Evolutionary conservation across 768 basidiomycete genomes (phyloP), one percentile per base, ranked within the genome.

Genomic region (Lepiota venenata): DNA sequence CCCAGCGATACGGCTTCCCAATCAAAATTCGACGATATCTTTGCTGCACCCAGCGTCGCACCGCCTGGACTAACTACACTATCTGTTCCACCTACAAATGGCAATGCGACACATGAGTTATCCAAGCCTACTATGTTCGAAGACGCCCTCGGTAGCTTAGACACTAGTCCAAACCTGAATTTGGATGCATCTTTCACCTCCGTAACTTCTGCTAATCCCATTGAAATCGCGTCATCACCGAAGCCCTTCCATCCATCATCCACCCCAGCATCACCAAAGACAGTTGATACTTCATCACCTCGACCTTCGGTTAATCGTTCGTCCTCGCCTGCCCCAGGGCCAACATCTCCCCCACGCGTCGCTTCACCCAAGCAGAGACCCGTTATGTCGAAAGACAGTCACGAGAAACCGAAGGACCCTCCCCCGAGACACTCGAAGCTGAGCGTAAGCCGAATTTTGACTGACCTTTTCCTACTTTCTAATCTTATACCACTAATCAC

Each of bases 341-440:
- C 66, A 4, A 68, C 63, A 42, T 81, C 82, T 22, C 79, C 78
- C 8, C 74, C 78, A 10, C 82, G 83, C 10, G 63, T 73, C 18
- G 76, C 64, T n/a, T 74, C 87, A 20, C 83, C 88, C 0, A 84
- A 79, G 63, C 71, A 74, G 16, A 81, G 86, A 21, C 69, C 77
- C 6, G 83, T 83, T 7, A 85, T 83, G 0, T 81, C 79, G 12
- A 84, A 83, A 56, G 83, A 84, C 47, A 69, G 66, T 2, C 75
- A 79, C 8, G 83, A 84, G 55, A 85, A 83, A 60, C 65, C 67
- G 49, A 84, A 83, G 63, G 81, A 85, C 12, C 61, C 75, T 18
- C 67, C 80, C n/a, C 61, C 78, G 46, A 78, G 84, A 56, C 81
- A 82, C 60, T 89, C 88, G 25, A 89, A 89, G 66, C 72, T 91